Percentiles rank a stretch among this genome's conserved stretches.
These are phyloP conservation scores for Meira miltonrushii DNA, from an alignment of 1,284 basidiomycete genomes.

Conservation along the genomic window DNA sequence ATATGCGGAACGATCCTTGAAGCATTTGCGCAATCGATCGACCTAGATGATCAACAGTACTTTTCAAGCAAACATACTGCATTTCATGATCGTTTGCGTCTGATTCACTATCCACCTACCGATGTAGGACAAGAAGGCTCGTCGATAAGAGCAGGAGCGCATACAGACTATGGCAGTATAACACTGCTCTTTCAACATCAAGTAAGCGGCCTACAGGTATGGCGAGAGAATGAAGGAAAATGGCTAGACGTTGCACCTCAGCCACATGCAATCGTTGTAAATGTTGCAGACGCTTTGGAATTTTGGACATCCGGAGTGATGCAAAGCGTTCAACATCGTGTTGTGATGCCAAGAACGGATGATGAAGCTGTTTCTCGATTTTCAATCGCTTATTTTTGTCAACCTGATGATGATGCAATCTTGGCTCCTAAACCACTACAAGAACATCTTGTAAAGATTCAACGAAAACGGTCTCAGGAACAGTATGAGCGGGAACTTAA, in stretches of 20 bases:
- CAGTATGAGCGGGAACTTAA: slow-evolving; percentile 18
- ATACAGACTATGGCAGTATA: slow-evolving; percentile 70
- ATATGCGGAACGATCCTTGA: slow-evolving; percentile 23
- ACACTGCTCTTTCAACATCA: slow-evolving; percentile 79
- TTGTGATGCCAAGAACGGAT: slow-evolving; percentile 28
- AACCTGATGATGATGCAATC: slow-evolving; percentile 31
- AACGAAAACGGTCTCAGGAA: neutral
- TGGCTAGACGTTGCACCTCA: slow-evolving; percentile 71
- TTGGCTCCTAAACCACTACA: slow-evolving; percentile 22
- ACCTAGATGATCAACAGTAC: slow-evolving; percentile 20
- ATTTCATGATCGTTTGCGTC: slow-evolving; percentile 32
- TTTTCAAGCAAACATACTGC: slow-evolving; percentile 21
- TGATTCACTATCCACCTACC: slow-evolving; percentile 41
- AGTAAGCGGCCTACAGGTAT: slow-evolving; percentile 75
- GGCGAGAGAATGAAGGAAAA: slow-evolving; percentile 57
- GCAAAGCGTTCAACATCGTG: slow-evolving; percentile 38
- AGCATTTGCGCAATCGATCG: slow-evolving; percentile 32
- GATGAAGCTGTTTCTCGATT: slow-evolving; percentile 27
- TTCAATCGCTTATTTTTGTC: slow-evolving; percentile 41
- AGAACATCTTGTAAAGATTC: neutral
- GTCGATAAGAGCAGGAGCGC: slow-evolving; percentile 37
- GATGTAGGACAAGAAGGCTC: slow-evolving; percentile 9
- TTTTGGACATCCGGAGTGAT: slow-evolving; percentile 39
- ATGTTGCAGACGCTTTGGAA: slow-evolving; percentile 70
- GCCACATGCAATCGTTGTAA: slow-evolving; percentile 74